phyloP scores from a whole-genome alignment of 306 rosid genomes.

The Pterocarpus santalinus region DNA sequence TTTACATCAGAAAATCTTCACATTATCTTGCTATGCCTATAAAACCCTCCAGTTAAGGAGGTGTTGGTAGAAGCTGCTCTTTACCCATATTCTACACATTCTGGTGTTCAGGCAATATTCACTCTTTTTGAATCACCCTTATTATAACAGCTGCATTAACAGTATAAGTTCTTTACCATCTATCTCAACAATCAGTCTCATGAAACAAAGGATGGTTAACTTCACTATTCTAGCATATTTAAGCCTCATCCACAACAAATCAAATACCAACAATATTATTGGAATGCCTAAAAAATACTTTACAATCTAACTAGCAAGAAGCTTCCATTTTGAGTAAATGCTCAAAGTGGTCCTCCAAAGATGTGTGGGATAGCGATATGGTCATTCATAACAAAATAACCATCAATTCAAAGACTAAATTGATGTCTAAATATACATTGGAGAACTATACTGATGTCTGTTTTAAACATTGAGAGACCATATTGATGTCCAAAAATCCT shows the following conservation, averaged over 20 bases:
- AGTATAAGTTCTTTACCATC: background rate
- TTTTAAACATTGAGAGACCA: background rate
- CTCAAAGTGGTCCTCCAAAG: background rate
- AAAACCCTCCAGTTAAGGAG: conserved; percentile 11
- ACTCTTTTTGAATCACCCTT: conserved; percentile 5
- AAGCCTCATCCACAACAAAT: background rate
- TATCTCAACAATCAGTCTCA: background rate
- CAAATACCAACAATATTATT: background rate
- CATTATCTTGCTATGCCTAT: conserved; percentile 25
- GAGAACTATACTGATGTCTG: background rate
- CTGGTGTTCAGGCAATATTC: background rate
- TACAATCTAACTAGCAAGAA: conserved; percentile 32
- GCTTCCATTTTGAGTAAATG: background rate
- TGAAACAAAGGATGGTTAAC: conserved; percentile 17
- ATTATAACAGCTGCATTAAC: background rate
- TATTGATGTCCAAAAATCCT: background rate
- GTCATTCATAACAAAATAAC: background rate
- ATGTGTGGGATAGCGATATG: background rate
- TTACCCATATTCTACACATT: background rate
- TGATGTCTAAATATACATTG: too few relatives aligned
- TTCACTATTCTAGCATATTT: background rate
- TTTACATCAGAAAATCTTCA: conserved; percentile 25
- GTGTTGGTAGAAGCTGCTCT: background rate
- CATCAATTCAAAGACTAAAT: background rate
- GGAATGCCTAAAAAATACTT: background rate